Conservation (phyloP, 75 land plant species). For the Cupressus sempervirens region DNA sequence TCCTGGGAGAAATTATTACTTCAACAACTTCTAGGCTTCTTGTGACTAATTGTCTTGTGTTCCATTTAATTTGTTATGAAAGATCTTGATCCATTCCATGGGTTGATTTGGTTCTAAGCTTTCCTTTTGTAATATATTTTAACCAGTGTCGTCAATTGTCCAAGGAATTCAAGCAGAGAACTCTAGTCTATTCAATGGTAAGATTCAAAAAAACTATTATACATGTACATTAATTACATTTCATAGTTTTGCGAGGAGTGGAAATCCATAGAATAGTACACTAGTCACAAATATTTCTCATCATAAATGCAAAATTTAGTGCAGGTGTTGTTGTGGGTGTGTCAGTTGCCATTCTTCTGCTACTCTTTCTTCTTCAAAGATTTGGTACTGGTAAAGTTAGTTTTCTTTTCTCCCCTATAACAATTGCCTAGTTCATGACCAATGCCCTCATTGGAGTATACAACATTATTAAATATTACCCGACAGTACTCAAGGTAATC, state of each 20-base stretch:
- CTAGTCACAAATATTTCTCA: not conserved
- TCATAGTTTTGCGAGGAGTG: no score
- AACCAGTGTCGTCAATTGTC: conserved; percentile 28
- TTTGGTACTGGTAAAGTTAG: conserved; percentile 46
- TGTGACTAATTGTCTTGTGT: no score
- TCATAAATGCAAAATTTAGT: not conserved
- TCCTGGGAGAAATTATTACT: no score
- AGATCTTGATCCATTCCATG: not conserved
- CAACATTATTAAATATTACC: conserved; percentile 36
- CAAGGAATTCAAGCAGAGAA: conserved; percentile 45
- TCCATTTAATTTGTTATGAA: not conserved
- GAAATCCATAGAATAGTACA: no score
- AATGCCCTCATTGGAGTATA: conserved; percentile 45
- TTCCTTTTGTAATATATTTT: not conserved
- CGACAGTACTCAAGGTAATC: conserved; percentile 32
- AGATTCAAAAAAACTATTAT: not conserved
- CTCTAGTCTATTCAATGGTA: conserved; percentile 18
- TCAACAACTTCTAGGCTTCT: no score
- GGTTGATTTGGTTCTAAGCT: not conserved
- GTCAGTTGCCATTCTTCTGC: conserved; percentile 31
- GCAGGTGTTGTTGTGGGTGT: conserved; percentile 30
- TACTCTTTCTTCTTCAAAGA: conserved; percentile 43
- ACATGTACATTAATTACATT: not conserved
- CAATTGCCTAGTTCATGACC: conserved; percentile 39
- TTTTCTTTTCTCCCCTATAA: conserved; percentile 50